Evolutionary conservation across 768 basidiomycete genomes (phyloP).

Genomic region (Lentinula sp.): DNA sequence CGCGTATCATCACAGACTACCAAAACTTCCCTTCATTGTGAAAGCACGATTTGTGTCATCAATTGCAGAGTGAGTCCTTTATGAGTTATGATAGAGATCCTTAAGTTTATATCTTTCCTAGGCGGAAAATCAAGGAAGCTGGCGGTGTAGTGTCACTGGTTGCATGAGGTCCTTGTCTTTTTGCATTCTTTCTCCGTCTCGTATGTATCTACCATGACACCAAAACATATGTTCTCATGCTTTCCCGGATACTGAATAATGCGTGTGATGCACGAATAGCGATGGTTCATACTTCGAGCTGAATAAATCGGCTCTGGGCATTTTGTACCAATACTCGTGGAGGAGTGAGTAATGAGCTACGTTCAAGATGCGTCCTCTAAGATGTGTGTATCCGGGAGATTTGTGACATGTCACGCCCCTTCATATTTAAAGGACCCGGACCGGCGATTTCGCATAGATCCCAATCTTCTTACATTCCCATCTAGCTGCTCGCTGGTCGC

Average conservation of each 20-base stretch:
- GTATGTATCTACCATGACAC: slow-evolving; percentile 7
- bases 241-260: neutral
- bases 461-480: slow-evolving; percentile 3
- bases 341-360: neutral
- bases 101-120: slow-evolving; percentile 14
- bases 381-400: neutral
- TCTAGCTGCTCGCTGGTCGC: slow-evolving; percentile 38
- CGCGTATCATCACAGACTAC: neutral
- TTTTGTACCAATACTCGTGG: too few relatives aligned
- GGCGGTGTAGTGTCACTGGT: slow-evolving; percentile 91
- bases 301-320: too few relatives aligned
- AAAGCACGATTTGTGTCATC: slow-evolving; percentile 95
- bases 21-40: slow-evolving; percentile 87
- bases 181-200: slow-evolving; percentile 2
- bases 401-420: neutral
- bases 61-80: slow-evolving; percentile 63
- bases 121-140: slow-evolving; percentile 83
- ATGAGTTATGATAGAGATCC: neutral
- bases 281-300: too few relatives aligned
- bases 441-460: neutral
- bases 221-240: slow-evolving; percentile 4
- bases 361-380: neutral
- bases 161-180: slow-evolving; percentile 47
- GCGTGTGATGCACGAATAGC: neutral
- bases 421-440: neutral